Conservation (phyloP, 805 yeast genomes). For the Hemisphaericaspora nanyangensis region DNA sequence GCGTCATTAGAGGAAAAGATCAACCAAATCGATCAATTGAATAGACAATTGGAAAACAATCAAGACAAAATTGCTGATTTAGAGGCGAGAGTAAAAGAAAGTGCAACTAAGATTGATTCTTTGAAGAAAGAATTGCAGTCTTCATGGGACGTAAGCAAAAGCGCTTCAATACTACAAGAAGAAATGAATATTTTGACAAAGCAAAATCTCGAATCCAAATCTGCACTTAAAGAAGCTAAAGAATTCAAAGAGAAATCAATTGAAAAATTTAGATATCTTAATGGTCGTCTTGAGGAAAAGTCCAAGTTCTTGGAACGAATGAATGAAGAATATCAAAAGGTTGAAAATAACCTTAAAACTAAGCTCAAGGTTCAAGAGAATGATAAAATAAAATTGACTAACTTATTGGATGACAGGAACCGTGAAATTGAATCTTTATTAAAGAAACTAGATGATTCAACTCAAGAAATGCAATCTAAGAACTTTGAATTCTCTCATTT, state of each 20-base stretch:
- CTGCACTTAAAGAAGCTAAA: not conserved
- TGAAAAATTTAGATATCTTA: not conserved
- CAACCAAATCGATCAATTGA: constrained; percentile 2
- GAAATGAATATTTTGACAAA: not conserved
- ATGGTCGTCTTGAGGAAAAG: not conserved
- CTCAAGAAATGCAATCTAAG: not conserved
- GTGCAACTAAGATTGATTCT: not conserved
- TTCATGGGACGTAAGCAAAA: not conserved
- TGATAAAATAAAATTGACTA: not conserved
- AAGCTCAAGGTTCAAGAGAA: not conserved
- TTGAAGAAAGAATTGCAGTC: not conserved
- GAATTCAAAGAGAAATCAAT: not conserved
- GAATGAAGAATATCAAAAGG: not conserved
- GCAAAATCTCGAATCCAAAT: not conserved
- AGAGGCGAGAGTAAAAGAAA: not conserved
- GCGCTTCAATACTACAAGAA: not conserved
- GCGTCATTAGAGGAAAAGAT: constrained; percentile 1
- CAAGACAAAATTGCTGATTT: too few species aligned
- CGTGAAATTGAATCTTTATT: not conserved
- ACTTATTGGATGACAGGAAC: not conserved
- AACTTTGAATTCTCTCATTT: not conserved
- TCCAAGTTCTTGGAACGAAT: not conserved
- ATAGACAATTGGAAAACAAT: not conserved
- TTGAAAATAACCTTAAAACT: not conserved
- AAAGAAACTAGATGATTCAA: not conserved